Evolutionary conservation across 768 basidiomycete genomes (phyloP).

Genomic region (Candolleomyces efflorescens): DNA sequence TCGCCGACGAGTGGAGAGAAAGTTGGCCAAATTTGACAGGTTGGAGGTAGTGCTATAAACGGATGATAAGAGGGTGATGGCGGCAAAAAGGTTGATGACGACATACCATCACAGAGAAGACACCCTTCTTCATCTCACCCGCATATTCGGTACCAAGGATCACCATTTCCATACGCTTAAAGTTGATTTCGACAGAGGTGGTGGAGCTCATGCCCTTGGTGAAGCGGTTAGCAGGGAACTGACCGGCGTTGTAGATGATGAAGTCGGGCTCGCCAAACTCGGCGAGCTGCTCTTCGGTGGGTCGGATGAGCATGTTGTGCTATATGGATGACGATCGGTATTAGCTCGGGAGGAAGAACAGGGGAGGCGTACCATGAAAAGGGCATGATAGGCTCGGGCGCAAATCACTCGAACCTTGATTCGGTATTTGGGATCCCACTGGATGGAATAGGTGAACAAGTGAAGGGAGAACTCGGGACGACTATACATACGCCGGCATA

Average conservation of each 20-base stretch:
- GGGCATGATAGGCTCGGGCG: conserved; percentile 95
- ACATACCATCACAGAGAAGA: conserved; percentile 94
- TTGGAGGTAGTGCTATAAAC: conserved; percentile 85
- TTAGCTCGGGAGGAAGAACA: conserved; percentile 15
- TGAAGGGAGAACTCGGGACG: not conserved
- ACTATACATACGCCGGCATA: conserved; percentile 68
- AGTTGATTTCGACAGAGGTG: conserved; percentile 99
- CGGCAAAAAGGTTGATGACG: not conserved
- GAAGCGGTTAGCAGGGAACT: conserved; percentile 99
- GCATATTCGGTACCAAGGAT: conserved; percentile 98
- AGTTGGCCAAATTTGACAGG: conserved; percentile 98
- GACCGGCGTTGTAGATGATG: conserved; percentile 99
- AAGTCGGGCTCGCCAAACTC: conserved; percentile 98
- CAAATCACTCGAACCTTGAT: conserved; percentile 99
- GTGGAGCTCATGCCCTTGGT: conserved; percentile 99
- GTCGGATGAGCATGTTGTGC: conserved; percentile 99
- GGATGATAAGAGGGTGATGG: conserved; percentile 8
- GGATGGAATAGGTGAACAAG: conserved; percentile 9
- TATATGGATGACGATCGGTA: conserved; percentile 24
- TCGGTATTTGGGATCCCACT: conserved; percentile 99
- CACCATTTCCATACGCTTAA: conserved; percentile 99
- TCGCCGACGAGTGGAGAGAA: conserved; percentile 96
- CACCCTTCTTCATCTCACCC: conserved; percentile 99
- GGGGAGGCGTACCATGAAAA: conserved; percentile 82
- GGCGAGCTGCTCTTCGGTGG: conserved; percentile 89